phyloP scores from a whole-genome alignment of 768 basidiomycete species.

The Russula brevipes region DNA sequence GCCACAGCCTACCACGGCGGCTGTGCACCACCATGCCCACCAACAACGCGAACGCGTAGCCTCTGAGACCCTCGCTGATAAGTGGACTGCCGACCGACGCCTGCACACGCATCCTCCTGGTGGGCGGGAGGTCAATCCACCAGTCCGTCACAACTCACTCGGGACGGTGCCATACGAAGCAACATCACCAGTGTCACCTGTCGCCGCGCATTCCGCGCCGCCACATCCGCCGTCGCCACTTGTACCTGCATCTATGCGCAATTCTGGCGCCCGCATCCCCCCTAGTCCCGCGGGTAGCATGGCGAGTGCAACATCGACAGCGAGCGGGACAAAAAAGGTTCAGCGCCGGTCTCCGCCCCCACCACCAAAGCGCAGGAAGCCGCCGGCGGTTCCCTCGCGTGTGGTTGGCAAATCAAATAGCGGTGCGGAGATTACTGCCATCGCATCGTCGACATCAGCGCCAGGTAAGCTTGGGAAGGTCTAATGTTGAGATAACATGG shows the following conservation, averaged over 20 bases:
- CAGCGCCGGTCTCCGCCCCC: constrained; percentile 51
- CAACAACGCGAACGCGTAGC: not conserved
- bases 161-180: constrained; percentile 29
- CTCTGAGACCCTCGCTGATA: not conserved
- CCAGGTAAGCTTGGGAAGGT: constrained; percentile 12
- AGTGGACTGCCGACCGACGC: not conserved
- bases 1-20: not conserved
- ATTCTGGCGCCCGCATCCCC: constrained; percentile 25
- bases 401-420: constrained; percentile 38
- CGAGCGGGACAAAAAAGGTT: constrained; percentile 4
- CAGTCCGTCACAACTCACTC: constrained; percentile 10
- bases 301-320: not conserved
- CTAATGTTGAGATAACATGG: not conserved
- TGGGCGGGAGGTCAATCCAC: not conserved
- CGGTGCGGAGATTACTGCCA: constrained; percentile 57
- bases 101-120: not conserved
- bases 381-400: constrained; percentile 58
- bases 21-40: not conserved
- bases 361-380: constrained; percentile 61
- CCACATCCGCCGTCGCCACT: constrained; percentile 22
- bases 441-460: constrained; percentile 38
- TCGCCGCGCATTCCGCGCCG: constrained; percentile 22
- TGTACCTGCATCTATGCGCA: constrained; percentile 20
- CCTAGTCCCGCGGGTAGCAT: constrained; percentile 7
- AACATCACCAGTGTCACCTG: constrained; percentile 23